A percentile compares a stretch with the other conserved stretches of the same genome.
Evolutionary conservation across 306 rosid genomes (phyloP).

Genomic region (Casuarina glauca): DNA sequence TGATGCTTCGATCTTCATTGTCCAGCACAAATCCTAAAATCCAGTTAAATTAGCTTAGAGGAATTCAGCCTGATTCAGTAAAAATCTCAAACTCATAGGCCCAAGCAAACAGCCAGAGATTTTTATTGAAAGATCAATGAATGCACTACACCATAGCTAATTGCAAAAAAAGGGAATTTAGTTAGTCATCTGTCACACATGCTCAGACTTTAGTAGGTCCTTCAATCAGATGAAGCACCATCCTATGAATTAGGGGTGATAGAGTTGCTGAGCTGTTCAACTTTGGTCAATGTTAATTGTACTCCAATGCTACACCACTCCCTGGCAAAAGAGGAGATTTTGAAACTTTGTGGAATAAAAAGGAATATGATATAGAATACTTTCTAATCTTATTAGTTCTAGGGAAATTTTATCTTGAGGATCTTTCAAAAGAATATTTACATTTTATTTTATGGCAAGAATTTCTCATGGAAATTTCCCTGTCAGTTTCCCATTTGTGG

Average conservation of each 20-base stretch:
- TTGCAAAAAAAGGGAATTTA: not conserved
- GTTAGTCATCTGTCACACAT: not conserved
- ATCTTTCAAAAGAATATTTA: no score
- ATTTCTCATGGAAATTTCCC: no score
- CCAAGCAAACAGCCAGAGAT: not conserved
- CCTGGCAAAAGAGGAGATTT: no score
- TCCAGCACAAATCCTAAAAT: constrained; percentile 80
- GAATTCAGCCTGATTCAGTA: not conserved
- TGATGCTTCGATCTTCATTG: constrained; percentile 79
- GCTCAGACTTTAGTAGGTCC: not conserved
- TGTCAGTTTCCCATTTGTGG: no score
- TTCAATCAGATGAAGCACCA: not conserved
- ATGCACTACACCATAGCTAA: not conserved
- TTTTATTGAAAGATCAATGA: not conserved
- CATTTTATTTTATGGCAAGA: no score
- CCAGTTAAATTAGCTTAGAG: constrained; percentile 4
- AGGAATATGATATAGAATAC: no score
- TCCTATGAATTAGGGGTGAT: not conserved
- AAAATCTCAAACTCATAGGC: not conserved
- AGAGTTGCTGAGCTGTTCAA: no score
- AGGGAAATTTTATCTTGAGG: no score
- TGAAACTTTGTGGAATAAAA: no score
- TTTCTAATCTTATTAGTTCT: no score
- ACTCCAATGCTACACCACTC: no score
- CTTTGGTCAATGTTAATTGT: no score